Conservation (phyloP, 495 filamentous ascomycete genomes). For the Penicillium egyptiacum region DNA sequence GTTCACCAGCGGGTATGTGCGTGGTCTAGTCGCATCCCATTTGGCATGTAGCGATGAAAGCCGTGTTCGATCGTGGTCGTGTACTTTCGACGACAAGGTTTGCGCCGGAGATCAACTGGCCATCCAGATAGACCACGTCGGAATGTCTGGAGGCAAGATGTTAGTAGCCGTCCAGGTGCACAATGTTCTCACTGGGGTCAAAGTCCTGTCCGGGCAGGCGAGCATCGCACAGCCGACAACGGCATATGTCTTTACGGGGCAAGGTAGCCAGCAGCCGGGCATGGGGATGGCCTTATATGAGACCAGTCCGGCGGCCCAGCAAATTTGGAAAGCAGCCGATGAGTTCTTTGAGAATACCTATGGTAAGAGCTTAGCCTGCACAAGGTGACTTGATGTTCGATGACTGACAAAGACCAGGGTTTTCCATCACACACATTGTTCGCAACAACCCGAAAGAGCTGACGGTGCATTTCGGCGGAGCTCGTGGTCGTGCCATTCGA, state of each 20-base stretch:
- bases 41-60: conserved; percentile 15
- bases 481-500: conserved; percentile 33
- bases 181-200: conserved; percentile 1
- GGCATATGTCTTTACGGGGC: conserved; percentile 47
- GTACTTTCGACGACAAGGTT: conserved; percentile 39
- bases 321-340: conserved; percentile 44
- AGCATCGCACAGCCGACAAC: conserved; percentile 38
- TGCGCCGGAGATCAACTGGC: conserved; percentile 34
- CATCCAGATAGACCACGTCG: conserved; percentile 34
- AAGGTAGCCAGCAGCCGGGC: conserved; percentile 40
- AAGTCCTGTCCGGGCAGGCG: conserved; percentile 36
- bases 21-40: conserved; percentile 21
- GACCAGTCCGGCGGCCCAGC: conserved; percentile 29
- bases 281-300: conserved; percentile 49
- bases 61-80: conserved; percentile 27
- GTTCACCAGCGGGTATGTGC: conserved; percentile 29
- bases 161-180: conserved; percentile 26
- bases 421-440: conserved; percentile 40
- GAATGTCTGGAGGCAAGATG: conserved; percentile 38
- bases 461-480: conserved; percentile 44
- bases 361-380: conserved; percentile 24
- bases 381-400: background rate
- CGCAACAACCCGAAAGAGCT: conserved; percentile 40
- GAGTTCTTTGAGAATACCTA: conserved; percentile 34
- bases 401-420: conserved; percentile 27